Base-by-base conservation (phyloP, 441 rosid genomes). In the Adansonia grandidieri region DNA sequence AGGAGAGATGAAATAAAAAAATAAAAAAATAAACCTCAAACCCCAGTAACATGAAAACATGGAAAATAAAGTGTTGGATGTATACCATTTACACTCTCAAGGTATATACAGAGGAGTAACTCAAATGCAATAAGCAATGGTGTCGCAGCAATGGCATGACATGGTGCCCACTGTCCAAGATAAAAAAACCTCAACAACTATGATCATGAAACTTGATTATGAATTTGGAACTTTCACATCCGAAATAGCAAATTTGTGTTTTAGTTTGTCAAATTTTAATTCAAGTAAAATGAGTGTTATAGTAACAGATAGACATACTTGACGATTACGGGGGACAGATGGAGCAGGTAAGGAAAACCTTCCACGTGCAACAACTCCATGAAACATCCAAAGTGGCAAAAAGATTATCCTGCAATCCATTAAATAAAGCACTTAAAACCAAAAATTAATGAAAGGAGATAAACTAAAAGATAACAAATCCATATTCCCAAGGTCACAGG, bases 261-360 rank as follows among this genome's bases (percentile, higher is more conserved):
- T 40, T 22, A 15, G 74, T 70, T 70, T 14, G 14, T 50, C 20
- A 14, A 66, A 69, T 48, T 47, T 5, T 7, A 50, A 20, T 53
- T 73, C 45, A 79, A 82, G 19, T 24, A 76, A 19, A 61, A 67
- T 19, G 24, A 40, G 9, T 42, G 19, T 17, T 15, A 64, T 7
- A 10, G 66, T 65, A 67, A 73, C 48, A 47, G 32, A 20, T 53
- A 47, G 32, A 84, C 91, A 70, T 87, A 96, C 99, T 81, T 92
- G 91, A 75, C 97, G 97, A 85, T 85, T 92, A 78, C 85, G 96
- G 50, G 99, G 99, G 79, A 91, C 90, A 0, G 93, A 84, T 15
- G 99, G 99, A 82, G 99, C 99, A 72, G 99, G 99, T 75, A 96
- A 85, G 5, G 99, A 92, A 88, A 96, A 96, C 80, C 99, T 91